Percentiles rank a stretch among this genome's conserved stretches.
These are phyloP conservation scores for Huntiella bhutanensis DNA, from an alignment of 2,329 filamentous ascomycete species.

Conservation along the genomic window DNA sequence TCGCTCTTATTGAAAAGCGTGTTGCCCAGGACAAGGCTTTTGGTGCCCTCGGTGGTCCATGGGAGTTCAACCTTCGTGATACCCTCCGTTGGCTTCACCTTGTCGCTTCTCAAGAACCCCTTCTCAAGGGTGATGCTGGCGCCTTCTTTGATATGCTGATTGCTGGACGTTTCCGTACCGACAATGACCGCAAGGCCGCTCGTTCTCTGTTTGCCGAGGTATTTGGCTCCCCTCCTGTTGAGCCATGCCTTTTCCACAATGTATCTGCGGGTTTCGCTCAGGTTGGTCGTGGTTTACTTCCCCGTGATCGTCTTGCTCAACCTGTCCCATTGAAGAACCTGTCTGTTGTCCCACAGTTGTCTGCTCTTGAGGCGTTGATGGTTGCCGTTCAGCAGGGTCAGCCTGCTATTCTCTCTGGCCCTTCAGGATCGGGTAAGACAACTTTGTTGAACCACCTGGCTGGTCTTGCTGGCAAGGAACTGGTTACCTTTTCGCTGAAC, in stretches of 20 bases:
- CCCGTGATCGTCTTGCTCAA: slow-evolving; percentile 37
- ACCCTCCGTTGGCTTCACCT: slow-evolving; percentile 74
- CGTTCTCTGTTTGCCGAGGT: slow-evolving; percentile 44
- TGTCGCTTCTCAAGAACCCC: slow-evolving; percentile 26
- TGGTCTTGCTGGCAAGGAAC: slow-evolving; percentile 52
- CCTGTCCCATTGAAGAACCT: slow-evolving; percentile 32
- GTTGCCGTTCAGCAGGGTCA: slow-evolving; percentile 72
- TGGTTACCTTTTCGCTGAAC: slow-evolving; percentile 77
- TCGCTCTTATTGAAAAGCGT: slow-evolving; percentile 59
- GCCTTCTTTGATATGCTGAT: slow-evolving; percentile 74
- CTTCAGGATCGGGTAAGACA: slow-evolving; percentile 76
- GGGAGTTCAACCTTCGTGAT: slow-evolving; percentile 91
- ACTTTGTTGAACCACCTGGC: slow-evolving; percentile 62
- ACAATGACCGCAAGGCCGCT: slow-evolving; percentile 47
- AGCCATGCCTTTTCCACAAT: slow-evolving; percentile 53
- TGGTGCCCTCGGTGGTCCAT: slow-evolving; percentile 53
- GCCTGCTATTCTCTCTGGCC: slow-evolving; percentile 73
- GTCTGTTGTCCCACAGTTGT: slow-evolving; percentile 36
- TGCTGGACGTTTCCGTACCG: slow-evolving; percentile 65
- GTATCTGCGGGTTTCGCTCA: slow-evolving; percentile 49
- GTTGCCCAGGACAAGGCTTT: slow-evolving; percentile 42
- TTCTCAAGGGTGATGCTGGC: slow-evolving; percentile 31
- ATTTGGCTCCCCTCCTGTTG: slow-evolving; percentile 34
- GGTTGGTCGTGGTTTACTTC: slow-evolving; percentile 56
- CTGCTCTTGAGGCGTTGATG: slow-evolving; percentile 69